Evolutionary conservation across 768 basidiomycete species (phyloP), one percentile per base, ranked within the genome.

Genomic region (Tricholoma matsutake): DNA sequence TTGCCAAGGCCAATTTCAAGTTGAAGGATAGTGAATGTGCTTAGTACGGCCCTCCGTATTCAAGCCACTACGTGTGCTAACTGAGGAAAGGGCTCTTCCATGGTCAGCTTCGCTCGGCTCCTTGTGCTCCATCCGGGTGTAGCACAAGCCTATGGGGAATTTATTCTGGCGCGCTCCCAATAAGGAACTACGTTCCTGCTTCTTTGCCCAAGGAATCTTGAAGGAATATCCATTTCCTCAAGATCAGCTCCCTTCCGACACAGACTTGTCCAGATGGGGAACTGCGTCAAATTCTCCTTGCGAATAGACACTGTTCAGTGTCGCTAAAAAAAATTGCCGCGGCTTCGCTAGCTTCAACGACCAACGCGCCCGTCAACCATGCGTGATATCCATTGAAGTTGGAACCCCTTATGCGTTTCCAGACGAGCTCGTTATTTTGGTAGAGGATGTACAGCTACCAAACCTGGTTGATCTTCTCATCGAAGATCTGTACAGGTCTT

Each of bases 231-330:
- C 39, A 16, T 4, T 47, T 20, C n/a, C 56, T 57, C 6, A 25
- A 57, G 22, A 57, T 57, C 11, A n/a, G 28, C 56, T 29, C 31
- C 43, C 43, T 57, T 22, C 41, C 56, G 7, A 29, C 31, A 6
- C 37, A 45, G 7, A 43, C 45, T 5, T 43, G 56, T 45, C 56
- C 56, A 13, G 20, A 7, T 31, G 57, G 57, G 10, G 47, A 45
- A 5, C 32, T 58, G 14, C 57, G 57, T 16, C n/a, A 49, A 9
- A 58, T 58, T 22, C 47, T 58, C 2, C 47, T 49, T 3, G 57
- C 43, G 16, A 58, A 58, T 34, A 29, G 32, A 16, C 57, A 49
- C n/a, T n/a, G n/a, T n/a, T n/a, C n/a, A n/a, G n/a, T n/a, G n/a
- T n/a, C n/a, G n/a, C n/a, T n/a, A n/a, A n/a, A n/a, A n/a, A n/a